Percentiles rank a stretch among this genome's conserved stretches.
Conservation (phyloP, 2,329 filamentous ascomycete genomes). For the Pyricularia pennisetigena region DNA sequence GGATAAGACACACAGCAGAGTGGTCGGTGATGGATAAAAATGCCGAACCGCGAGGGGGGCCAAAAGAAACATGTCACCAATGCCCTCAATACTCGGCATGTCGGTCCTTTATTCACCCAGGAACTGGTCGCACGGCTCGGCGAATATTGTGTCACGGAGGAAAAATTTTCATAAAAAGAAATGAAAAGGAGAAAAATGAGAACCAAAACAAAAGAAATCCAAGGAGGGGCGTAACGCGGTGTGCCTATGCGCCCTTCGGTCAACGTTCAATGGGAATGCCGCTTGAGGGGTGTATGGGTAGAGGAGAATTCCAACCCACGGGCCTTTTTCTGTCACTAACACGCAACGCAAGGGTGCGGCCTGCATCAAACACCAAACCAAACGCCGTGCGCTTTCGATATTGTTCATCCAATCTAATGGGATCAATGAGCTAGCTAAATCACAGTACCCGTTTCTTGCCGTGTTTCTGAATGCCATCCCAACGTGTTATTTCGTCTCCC, state of each 20-base stretch:
- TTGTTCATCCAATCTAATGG: not conserved
- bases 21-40: not conserved
- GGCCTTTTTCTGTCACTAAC: not conserved
- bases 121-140: not conserved
- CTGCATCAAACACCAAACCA: not conserved
- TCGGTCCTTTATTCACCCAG: not conserved
- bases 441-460: not conserved
- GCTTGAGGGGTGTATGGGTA: not conserved
- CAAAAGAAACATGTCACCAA: not conserved
- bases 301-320: not conserved
- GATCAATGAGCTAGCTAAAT: not conserved
- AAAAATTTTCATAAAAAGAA: not conserved
- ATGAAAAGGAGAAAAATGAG: not conserved
- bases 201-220: not conserved
- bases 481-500: not conserved
- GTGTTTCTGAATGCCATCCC: not conserved
- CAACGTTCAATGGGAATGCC: not conserved
- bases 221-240: not conserved
- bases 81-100: not conserved
- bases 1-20: not conserved
- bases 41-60: not conserved
- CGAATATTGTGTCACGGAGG: not conserved
- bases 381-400: not conserved
- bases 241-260: not conserved
- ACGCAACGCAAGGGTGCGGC: not conserved